Evolutionary conservation across 768 basidiomycete genomes (phyloP).

Genomic region (Phaeolepiota aurea): DNA sequence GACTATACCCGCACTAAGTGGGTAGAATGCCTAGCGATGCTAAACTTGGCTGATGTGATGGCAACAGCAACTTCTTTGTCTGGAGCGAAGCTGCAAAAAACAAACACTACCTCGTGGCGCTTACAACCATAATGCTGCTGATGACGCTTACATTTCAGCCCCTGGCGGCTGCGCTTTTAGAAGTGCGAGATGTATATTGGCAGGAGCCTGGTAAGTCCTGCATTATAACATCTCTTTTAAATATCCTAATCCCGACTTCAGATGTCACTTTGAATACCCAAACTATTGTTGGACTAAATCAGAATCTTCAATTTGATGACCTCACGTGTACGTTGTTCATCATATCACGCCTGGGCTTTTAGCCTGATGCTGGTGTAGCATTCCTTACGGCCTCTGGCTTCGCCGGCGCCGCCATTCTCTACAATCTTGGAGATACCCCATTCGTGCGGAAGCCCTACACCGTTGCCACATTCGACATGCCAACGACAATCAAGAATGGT

Average conservation of each 20-base stretch:
- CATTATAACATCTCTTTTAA: not conserved
- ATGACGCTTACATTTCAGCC: conserved; percentile 42
- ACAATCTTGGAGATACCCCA: conserved; percentile 32
- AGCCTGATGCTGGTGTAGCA: conserved; percentile 16
- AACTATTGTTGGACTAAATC: conserved; percentile 34
- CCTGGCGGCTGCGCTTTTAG: conserved; percentile 40
- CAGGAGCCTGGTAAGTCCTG: conserved; percentile 29
- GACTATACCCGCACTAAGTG: conserved; percentile 48
- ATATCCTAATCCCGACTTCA: conserved; percentile 10
- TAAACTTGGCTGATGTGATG: not conserved
- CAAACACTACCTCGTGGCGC: conserved; percentile 41
- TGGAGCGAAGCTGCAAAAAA: conserved; percentile 38
- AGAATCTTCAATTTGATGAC: conserved; percentile 34
- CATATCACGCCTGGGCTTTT: not conserved
- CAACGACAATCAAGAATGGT: conserved; percentile 27
- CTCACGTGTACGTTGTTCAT: conserved; percentile 29
- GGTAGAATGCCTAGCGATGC: conserved; percentile 3
- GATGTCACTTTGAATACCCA: conserved; percentile 28
- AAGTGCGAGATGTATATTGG: conserved; percentile 36
- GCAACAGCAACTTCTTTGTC: conserved; percentile 35
- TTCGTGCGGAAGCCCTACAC: conserved; percentile 38
- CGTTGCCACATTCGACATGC: conserved; percentile 27
- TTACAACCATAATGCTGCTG: conserved; percentile 40
- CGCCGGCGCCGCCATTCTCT: conserved; percentile 40
- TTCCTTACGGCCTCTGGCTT: conserved; percentile 50